Evolutionary conservation across 2,329 filamentous ascomycete genomes (phyloP).

Genomic region (Aspergillus ochraceus): DNA sequence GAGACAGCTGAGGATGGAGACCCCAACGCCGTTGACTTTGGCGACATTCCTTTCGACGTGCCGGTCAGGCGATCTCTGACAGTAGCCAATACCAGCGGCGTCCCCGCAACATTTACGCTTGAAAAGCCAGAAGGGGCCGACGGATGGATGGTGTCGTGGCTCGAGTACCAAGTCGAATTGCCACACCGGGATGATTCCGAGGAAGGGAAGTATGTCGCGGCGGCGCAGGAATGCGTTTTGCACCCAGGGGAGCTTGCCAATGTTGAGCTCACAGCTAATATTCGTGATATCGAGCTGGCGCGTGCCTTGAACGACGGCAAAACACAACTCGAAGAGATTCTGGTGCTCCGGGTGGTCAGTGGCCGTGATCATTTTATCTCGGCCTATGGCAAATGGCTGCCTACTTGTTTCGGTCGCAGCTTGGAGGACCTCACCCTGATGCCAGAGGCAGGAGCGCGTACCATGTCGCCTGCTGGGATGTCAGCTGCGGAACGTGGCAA

Average conservation of each 20-base stretch:
- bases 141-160: slow-evolving; percentile 62
- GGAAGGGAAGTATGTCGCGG: slow-evolving; percentile 25
- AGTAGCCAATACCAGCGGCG: slow-evolving; percentile 87
- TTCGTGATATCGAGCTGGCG: slow-evolving; percentile 65
- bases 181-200: slow-evolving; percentile 42
- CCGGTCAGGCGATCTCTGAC: slow-evolving; percentile 69
- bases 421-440: slow-evolving; percentile 86
- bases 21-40: slow-evolving; percentile 71
- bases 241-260: slow-evolving; percentile 81
- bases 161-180: slow-evolving; percentile 65
- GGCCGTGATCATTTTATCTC: slow-evolving; percentile 93
- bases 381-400: slow-evolving; percentile 73
- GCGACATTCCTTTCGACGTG: slow-evolving; percentile 68
- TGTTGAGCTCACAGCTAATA: slow-evolving; percentile 65
- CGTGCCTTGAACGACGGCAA: slow-evolving; percentile 70
- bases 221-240: slow-evolving; percentile 61
- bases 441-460: slow-evolving; percentile 75
- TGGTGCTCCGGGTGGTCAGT: slow-evolving; percentile 78
- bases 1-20: slow-evolving; percentile 38
- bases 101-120: slow-evolving; percentile 76
- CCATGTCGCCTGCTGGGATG: slow-evolving; percentile 47
- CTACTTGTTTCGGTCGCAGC: slow-evolving; percentile 78
- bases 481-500: slow-evolving; percentile 32
- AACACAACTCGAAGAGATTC: slow-evolving; percentile 73
- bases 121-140: slow-evolving; percentile 61